These are phyloP conservation scores for Psidium guajava DNA, from an alignment of 345 rosid genomes.

Conservation along the genomic window DNA sequence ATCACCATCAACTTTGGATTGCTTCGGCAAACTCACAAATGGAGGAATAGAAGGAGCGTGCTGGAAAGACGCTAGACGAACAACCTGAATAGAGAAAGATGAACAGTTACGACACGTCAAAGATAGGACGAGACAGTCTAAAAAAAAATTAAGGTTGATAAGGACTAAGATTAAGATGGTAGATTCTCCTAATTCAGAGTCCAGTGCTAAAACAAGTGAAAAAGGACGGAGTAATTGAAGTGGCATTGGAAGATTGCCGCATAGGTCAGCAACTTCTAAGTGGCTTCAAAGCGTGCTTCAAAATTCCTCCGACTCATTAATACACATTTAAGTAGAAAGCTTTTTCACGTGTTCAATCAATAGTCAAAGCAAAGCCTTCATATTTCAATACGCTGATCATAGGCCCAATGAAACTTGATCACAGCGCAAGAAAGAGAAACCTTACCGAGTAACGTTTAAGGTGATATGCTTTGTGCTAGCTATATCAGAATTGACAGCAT, in stretches of 20 bases:
- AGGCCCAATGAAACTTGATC: neutral
- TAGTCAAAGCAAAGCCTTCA: neutral
- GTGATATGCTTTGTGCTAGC: neutral
- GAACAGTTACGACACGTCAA: neutral
- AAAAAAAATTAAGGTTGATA: neutral
- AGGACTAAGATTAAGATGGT: neutral
- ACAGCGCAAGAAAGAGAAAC: neutral
- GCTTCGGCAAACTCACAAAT: slow-evolving; percentile 73
- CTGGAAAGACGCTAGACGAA: slow-evolving; percentile 95
- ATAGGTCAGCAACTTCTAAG: neutral
- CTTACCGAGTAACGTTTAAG: neutral
- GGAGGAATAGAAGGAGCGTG: slow-evolving; percentile 94
- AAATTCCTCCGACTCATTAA: neutral
- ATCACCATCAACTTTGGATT: slow-evolving; percentile 68
- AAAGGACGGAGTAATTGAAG: neutral
- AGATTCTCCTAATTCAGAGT: neutral
- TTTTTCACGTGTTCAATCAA: neutral
- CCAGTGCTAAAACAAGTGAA: neutral
- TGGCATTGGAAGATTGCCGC: neutral
- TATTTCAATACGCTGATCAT: neutral
- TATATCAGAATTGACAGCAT: neutral
- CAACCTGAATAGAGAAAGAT: slow-evolving; percentile 48
- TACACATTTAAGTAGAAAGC: neutral
- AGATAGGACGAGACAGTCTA: neutral
- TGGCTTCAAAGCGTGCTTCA: neutral